Evolutionary conservation across 2,329 filamentous ascomycete genomes (phyloP).

Genomic region (Orbilia brochopaga): DNA sequence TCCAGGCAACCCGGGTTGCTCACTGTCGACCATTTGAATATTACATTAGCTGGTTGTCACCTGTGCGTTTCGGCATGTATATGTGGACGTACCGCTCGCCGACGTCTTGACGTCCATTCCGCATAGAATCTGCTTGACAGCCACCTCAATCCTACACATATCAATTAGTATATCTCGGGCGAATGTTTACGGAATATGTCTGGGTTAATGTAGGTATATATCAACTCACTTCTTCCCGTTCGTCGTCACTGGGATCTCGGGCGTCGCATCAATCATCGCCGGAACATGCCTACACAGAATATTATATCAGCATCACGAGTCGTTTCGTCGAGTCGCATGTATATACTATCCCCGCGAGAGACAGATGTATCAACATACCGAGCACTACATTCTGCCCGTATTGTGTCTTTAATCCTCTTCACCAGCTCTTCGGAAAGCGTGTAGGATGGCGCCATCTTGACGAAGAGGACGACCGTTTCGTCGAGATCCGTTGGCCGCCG

Average conservation of each 20-base stretch:
- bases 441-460: conserved; percentile 71
- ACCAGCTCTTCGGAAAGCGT: conserved; percentile 68
- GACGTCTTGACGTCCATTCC: conserved; percentile 85
- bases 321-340: too few relatives aligned
- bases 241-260: conserved; percentile 85
- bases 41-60: neutral
- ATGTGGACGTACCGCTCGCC: conserved; percentile 76
- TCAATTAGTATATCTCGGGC: neutral
- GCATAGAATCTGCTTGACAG: conserved; percentile 93
- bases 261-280: conserved; percentile 77
- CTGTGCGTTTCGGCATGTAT: neutral
- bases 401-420: conserved; percentile 68
- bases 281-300: conserved; percentile 74
- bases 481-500: conserved; percentile 74
- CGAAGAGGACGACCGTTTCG: conserved; percentile 85
- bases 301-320: neutral
- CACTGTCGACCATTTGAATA: conserved; percentile 27
- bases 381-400: conserved; percentile 80
- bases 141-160: conserved; percentile 77
- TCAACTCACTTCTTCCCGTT: conserved; percentile 91
- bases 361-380: conserved; percentile 3
- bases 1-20: conserved; percentile 80
- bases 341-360: neutral
- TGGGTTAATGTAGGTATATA: too few relatives aligned
- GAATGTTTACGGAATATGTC: conserved; percentile 41